Base-by-base conservation (phyloP, 2,329 filamentous ascomycete genomes). In the Stemphylium beticola region DNA sequence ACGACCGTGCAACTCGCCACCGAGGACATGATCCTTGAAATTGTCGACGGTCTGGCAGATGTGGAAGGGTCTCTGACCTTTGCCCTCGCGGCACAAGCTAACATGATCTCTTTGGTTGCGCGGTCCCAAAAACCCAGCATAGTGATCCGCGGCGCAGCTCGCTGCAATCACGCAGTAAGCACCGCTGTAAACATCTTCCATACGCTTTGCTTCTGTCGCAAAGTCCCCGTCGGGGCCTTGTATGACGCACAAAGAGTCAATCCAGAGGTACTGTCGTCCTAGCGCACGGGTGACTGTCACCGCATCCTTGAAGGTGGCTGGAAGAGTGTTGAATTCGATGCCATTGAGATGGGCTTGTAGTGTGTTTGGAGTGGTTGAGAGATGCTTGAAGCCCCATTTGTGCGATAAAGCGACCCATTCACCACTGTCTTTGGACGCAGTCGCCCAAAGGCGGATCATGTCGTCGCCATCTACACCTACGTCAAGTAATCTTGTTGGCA, bases 231-330 rank as follows among this genome's bases (percentile, higher is more conserved):
- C 48, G 3, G 49, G 12, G 8, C 58, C 67, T 36, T 69, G 67
- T 5, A 69, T 57, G 17, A 71, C 61, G 32, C 69, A 72, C 3
- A 71, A 31, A 0, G 60, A 62, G 32, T 73, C 69, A 4, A 73
- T 71, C 67, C 69, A 73, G 5, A 73, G 50, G 34, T 65, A 71
- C 3, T 49, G 49, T 4, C 51, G 17, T 0, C 60, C 55, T 2
- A 70, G 48, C 0, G 55, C 53, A 0, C 68, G 53, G 2, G 67
- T 68, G 0, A 64, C 43, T 0, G 2, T 53, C 1, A 69, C 51
- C 0, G 68, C 67, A 44, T 72, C 62, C 20, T 24, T 53, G 37
- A 71, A 67, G 1, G 62, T 65, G 9, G 40, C 32, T 3, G 65
- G 65, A 5, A 67, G 47, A 3, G 14, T 14, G 8, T 2, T 11